Percentiles rank a stretch among this genome's conserved stretches.
phyloP scores from a whole-genome alignment of 2,329 filamentous ascomycete species.

The Alternaria novae-zelandiae region DNA sequence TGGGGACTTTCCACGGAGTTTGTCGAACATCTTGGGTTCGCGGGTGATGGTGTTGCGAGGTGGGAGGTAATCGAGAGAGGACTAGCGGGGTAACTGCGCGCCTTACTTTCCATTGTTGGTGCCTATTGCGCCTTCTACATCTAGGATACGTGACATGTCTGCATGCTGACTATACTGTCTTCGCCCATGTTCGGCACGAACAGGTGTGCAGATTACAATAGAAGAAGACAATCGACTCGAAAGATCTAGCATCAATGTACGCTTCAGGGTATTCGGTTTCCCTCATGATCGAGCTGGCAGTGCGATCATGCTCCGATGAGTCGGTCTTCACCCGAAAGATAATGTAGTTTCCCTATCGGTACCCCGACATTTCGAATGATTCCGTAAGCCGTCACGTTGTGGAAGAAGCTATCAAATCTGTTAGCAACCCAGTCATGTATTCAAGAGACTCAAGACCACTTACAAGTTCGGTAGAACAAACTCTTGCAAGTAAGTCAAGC shows the following conservation, averaged over 20 bases:
- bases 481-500: not conserved
- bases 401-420: not conserved
- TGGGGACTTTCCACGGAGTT: conserved; percentile 19
- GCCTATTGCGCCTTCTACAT: not conserved
- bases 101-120: not conserved
- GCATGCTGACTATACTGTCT: not conserved
- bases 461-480: not conserved
- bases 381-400: not conserved
- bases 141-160: not conserved
- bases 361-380: not conserved
- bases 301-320: not conserved
- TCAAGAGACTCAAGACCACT: not conserved
- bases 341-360: not conserved
- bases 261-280: not conserved
- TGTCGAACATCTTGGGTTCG: conserved; percentile 19
- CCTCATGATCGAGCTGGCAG: not conserved
- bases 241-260: not conserved
- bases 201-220: no score
- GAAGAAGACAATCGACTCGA: not conserved
- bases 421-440: not conserved
- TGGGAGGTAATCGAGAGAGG: not conserved
- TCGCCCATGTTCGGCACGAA: no score
- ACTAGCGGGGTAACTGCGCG: not conserved
- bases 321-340: not conserved
- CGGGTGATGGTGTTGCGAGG: not conserved